Base-by-base conservation (phyloP, 164 flowering plant species). In the Hamamelis virginiana region DNA sequence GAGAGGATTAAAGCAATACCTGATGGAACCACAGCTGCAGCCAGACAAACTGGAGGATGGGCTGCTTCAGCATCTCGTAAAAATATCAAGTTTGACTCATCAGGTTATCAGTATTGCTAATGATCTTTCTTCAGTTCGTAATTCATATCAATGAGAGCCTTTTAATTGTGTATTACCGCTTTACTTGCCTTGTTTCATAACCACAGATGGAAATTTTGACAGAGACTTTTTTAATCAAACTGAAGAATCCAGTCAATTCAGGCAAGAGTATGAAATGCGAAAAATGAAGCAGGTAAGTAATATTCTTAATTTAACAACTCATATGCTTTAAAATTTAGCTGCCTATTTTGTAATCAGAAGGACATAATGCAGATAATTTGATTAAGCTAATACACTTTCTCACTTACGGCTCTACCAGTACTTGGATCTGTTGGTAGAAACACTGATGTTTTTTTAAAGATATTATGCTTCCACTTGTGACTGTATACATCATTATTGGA, bases 1-100 rank as follows among this genome's bases (percentile, higher is more conserved):
- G 89, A 85, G 52, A 83, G 83, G 75, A 84, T 88, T 63, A 63
- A 80, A 72, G 83, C 75, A 43, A 88, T 88, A 64, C 88, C 87
- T 45, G 92, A 88, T 77, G 92, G 86, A 33, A 66, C 75, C n/a
- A 58, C 75, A 18, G 12, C 69, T 59, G 68, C 78, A 44, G 73
- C 78, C 22, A 84, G 77, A 47, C 69, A 73, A 69, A 67, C 68
- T 69, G 81, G 81, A 59, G 84, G 84, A 28, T 80, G 85, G 83
- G 82, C 70, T 55, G 62, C 80, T 68, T 80, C 90, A 19, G 59
- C 79, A 43, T 72, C 87, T 59, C 69, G 67, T 48, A 75, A 77
- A 44, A 73, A 85, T 18, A 82, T 88, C 66, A 83, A 69, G 68
- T 88, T 88, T 76, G 89, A 85, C 65, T 62, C 76, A 47, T 58